These are phyloP conservation scores for Colletotrichum orchidophilum DNA, from an alignment of 2,329 filamentous ascomycete genomes.

Conservation along the genomic window DNA sequence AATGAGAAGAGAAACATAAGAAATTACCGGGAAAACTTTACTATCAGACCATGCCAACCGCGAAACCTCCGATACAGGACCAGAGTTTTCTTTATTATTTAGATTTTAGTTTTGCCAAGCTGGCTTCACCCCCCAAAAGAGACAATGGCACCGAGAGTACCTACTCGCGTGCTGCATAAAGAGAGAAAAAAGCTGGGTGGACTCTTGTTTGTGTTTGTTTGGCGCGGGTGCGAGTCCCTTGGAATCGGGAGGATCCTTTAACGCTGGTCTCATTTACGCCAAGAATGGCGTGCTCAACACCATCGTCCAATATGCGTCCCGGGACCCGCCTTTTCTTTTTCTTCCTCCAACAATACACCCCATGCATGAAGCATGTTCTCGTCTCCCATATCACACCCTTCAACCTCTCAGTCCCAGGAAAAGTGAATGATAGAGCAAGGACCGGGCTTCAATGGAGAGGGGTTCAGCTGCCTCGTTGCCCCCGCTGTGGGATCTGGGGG, in stretches of 20 bases:
- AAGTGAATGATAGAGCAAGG: slow-evolving; percentile 4
- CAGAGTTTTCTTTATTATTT: background rate
- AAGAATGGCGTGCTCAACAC: slow-evolving; percentile 33
- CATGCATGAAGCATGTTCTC: background rate
- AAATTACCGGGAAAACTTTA: background rate
- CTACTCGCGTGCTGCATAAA: background rate
- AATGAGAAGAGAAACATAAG: background rate
- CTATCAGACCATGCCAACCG: slow-evolving; percentile 1
- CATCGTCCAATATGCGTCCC: slow-evolving; percentile 31
- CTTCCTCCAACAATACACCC: background rate
- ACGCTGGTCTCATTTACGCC: slow-evolving; percentile 31
- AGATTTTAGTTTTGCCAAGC: slow-evolving; percentile 4
- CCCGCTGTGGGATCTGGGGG: background rate
- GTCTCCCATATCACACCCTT: background rate
- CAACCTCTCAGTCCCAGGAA: background rate
- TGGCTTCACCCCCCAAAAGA: background rate
- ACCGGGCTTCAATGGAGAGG: background rate
- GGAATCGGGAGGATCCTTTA: slow-evolving; percentile 14
- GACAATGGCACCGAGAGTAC: background rate
- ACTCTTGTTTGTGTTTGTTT: slow-evolving; percentile 17
- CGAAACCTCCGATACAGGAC: background rate
- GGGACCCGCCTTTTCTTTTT: slow-evolving; percentile 23
- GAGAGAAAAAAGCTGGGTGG: background rate
- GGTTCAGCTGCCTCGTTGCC: background rate
- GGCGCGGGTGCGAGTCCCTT: slow-evolving; percentile 9